Base-by-base conservation (phyloP, 169 alveolate species). In the Babesia divergens region DNA sequence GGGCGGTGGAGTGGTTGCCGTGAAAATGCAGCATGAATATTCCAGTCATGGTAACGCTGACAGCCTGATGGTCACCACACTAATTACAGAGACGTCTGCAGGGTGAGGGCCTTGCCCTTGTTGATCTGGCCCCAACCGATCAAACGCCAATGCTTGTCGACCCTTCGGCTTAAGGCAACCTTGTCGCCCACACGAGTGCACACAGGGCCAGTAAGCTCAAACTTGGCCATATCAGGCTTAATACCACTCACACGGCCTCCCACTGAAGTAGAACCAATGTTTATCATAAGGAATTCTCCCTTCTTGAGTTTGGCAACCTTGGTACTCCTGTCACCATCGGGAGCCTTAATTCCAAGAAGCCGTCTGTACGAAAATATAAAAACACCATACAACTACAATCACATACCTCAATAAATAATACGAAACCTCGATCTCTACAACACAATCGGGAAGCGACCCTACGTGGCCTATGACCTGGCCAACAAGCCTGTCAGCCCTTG, bases 391-490 rank as follows among this genome's bases (percentile, higher is more conserved):
- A 9, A 6, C 8, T 2, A 8, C 18, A 0, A 6, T 2, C 5
- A 22, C 42, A 1, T 38, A 66, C 82, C 77, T 79, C 49, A 83
- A 34, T 53, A 89, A 60, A 67, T 92, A 94, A 72, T 90, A 91
- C 37, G 91, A 77, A n/a, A 94, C 91, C 56, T 94, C 98, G 47
- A 98, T 87, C 80, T 97, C 98, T n/a, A 88, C 92, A 80, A 89
- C 94, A 44, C 97, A 94, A 31, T 96, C 99, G 42, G 99, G 99
- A 18, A 94, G 86, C 55, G 90, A 80, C 44, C 97, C 98, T 24
- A 98, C 97, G 58, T 94, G 97, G 3, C 99, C 99, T 14, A 97
- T 84, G 28, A 97, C 97, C 79, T 96, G 97, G 22, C 99, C 99
- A 40, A 96, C 98, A 46, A 97, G 87, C 31, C 97, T 90, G 90